Conservation (phyloP, 352 stramenopile species). For the Thraustochytrium striatum region DNA sequence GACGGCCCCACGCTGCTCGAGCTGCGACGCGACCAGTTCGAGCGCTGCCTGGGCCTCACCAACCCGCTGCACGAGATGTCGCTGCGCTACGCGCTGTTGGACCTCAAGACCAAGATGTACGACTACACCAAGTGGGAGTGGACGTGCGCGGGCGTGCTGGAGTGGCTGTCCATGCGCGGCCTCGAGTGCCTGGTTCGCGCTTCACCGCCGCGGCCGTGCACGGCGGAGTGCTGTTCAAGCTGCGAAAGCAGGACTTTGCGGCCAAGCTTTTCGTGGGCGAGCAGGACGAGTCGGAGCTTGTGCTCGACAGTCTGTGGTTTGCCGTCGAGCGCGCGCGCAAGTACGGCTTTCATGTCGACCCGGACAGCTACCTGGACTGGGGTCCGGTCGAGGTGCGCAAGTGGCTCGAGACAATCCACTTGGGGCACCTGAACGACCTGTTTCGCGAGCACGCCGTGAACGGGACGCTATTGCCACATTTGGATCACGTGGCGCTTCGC, state of each 20-base stretch:
- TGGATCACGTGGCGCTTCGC: neutral
- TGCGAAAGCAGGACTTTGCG: conserved; percentile 42
- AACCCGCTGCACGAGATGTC: conserved; percentile 39
- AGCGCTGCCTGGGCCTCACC: conserved; percentile 26
- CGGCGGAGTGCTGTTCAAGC: conserved; percentile 26
- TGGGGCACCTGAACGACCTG: conserved; percentile 14
- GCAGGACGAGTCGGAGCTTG: conserved; percentile 41
- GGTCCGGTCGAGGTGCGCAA: conserved; percentile 3
- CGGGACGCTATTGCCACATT: conserved; percentile 27
- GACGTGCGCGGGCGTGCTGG: conserved; percentile 37
- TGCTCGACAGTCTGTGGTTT: conserved; percentile 22
- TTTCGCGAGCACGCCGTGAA: conserved; percentile 46
- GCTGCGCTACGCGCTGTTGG: neutral
- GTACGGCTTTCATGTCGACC: conserved; percentile 10
- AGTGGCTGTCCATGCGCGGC: conserved; percentile 34
- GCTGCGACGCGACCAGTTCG: conserved; percentile 34
- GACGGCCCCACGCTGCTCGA: conserved; percentile 40
- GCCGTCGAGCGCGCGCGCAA: conserved; percentile 37
- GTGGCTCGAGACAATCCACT: conserved; percentile 42
- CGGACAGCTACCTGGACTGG: conserved; percentile 45
- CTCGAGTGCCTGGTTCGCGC: conserved; percentile 7
- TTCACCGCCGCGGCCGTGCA: conserved; percentile 37
- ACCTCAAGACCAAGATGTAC: conserved; percentile 41
- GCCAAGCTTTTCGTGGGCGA: conserved; percentile 7
- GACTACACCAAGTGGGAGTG: conserved; percentile 48